Evolutionary conservation across 208 protist species (phyloP).

Genomic region (Leishmania martiniquensis): DNA sequence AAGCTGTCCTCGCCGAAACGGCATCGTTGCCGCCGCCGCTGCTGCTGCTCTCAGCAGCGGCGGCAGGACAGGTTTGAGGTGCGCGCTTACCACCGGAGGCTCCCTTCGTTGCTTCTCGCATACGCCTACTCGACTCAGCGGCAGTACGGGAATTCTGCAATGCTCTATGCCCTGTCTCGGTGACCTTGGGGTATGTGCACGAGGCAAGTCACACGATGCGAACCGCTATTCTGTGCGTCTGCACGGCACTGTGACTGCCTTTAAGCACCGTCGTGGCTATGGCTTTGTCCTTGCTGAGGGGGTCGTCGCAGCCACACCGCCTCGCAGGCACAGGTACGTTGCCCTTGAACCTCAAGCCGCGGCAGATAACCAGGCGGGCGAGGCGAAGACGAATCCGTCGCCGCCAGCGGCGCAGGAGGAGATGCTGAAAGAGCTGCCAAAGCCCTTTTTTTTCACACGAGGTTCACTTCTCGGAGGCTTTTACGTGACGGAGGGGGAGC

Average conservation of each 20-base stretch:
- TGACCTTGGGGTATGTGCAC: not conserved
- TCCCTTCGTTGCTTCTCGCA: not conserved
- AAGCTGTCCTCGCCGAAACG: not conserved
- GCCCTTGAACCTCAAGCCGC: not conserved
- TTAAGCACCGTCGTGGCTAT: slow-evolving; percentile 87
- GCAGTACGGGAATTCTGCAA: not conserved
- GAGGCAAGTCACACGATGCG: not conserved
- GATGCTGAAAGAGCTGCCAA: not conserved
- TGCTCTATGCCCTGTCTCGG: not conserved
- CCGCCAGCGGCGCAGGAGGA: not conserved
- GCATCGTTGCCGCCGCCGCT: not conserved
- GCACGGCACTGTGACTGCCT: slow-evolving; percentile 76
- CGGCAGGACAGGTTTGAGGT: not conserved
- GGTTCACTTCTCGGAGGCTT: slow-evolving; percentile 57
- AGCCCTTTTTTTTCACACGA: slow-evolving; percentile 73
- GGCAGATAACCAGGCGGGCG: not conserved
- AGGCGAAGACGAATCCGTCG: no score
- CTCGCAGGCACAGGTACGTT: slow-evolving; percentile 1
- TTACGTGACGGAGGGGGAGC: slow-evolving; percentile 77
- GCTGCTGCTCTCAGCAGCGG: not conserved
- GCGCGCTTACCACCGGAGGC: not conserved
- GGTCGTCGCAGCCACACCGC: slow-evolving; percentile 8
- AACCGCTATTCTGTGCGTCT: slow-evolving; percentile 24
- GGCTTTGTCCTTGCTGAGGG: slow-evolving; percentile 77
- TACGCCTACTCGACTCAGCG: slow-evolving; percentile 1